These are phyloP conservation scores for Paraurostyla sp. DNA, from an alignment of 73 alveolate genomes.

Conservation along the genomic window DNA sequence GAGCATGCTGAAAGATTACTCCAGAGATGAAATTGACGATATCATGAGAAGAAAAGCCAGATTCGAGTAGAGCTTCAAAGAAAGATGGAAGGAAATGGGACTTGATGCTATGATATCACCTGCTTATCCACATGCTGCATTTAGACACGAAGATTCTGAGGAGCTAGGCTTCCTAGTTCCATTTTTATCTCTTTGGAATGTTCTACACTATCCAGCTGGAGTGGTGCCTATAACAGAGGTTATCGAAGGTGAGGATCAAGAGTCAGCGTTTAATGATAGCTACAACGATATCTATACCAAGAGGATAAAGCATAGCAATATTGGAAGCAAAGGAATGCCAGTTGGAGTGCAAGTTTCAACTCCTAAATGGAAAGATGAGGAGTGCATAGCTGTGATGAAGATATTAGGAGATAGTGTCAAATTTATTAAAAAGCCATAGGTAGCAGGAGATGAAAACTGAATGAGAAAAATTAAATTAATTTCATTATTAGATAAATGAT, in stretches of 20 bases:
- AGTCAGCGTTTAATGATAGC: neutral
- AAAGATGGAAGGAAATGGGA: slow-evolving; percentile 5
- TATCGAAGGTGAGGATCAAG: slow-evolving; percentile 17
- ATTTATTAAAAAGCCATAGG: too few relatives aligned
- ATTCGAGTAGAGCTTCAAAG: neutral
- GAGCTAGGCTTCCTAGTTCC: neutral
- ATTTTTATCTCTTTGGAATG: neutral
- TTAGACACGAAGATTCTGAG: neutral
- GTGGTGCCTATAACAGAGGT: slow-evolving; percentile 63
- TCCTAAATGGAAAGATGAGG: slow-evolving; percentile 58
- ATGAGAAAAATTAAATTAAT: too few relatives aligned
- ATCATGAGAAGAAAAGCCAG: neutral
- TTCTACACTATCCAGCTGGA: slow-evolving; percentile 58
- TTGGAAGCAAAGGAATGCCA: slow-evolving; percentile 59
- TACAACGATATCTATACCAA: slow-evolving; percentile 34
- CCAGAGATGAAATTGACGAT: slow-evolving; percentile 6
- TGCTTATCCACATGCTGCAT: slow-evolving; percentile 1
- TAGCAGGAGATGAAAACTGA: too few relatives aligned
- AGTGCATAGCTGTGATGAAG: slow-evolving; percentile 64
- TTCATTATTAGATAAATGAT: too few relatives aligned
- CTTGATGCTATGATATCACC: slow-evolving; percentile 48
- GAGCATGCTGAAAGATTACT: neutral
- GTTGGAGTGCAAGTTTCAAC: slow-evolving; percentile 55
- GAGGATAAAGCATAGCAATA: neutral
- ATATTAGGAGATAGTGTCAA: neutral